A percentile compares a stretch with the other conserved stretches of the same genome.
These are phyloP conservation scores for Candida methanosorbosa DNA, from an alignment of 805 yeast species.

Conservation along the genomic window DNA sequence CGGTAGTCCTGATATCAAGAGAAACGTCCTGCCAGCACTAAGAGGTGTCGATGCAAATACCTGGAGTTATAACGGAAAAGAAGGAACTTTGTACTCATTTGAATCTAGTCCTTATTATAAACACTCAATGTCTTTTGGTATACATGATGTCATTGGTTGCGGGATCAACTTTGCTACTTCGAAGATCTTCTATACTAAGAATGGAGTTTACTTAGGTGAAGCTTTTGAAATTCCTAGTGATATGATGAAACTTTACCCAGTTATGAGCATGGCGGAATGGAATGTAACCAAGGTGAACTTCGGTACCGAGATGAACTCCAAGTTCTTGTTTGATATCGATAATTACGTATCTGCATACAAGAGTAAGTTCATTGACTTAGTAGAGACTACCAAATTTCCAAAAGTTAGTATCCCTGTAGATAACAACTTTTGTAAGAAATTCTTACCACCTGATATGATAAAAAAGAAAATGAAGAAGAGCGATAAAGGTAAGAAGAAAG, in stretches of 20 bases:
- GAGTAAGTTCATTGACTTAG: constrained; percentile 11
- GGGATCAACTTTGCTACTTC: constrained; percentile 66
- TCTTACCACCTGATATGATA: constrained; percentile 12
- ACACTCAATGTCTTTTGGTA: constrained; percentile 38
- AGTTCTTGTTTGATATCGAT: constrained; percentile 40
- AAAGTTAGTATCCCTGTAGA: constrained; percentile 8
- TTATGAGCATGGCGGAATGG: constrained; percentile 35
- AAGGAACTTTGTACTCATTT: constrained; percentile 32
- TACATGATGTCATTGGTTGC: constrained; percentile 69
- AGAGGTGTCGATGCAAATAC: constrained; percentile 40
- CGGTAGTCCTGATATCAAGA: constrained; percentile 14
- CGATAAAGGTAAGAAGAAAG: background rate
- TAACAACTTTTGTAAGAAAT: too few species aligned
- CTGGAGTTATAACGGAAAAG: constrained; percentile 47
- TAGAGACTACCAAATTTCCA: constrained; percentile 9
- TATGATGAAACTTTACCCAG: constrained; percentile 30
- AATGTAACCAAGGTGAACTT: constrained; percentile 43
- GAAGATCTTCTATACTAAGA: constrained; percentile 68
- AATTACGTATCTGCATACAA: constrained; percentile 35
- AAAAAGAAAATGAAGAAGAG: background rate
- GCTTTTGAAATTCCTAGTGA: constrained; percentile 39
- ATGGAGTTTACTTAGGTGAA: constrained; percentile 57
- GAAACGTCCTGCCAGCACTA: constrained; percentile 21
- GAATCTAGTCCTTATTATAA: constrained; percentile 26
- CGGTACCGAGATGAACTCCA: constrained; percentile 28